Percentiles rank a stretch among this genome's conserved stretches.
phyloP scores from a whole-genome alignment of 352 stramenopile genomes.

The Pythium utonaiense region DNA sequence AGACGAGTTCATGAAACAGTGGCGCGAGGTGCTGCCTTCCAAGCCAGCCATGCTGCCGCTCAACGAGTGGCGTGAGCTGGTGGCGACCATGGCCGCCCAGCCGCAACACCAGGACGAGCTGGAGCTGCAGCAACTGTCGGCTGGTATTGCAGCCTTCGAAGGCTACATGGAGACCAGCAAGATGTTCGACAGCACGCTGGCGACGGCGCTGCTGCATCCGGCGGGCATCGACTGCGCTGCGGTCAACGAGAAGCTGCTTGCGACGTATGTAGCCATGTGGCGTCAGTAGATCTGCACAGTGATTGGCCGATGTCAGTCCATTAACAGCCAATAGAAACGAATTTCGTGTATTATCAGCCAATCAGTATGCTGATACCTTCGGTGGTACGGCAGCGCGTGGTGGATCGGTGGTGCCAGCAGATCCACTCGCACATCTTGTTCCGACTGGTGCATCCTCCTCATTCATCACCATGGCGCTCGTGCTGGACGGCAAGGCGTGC shows the following conservation, averaged over 20 bases:
- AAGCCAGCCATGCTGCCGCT: conserved; percentile 24
- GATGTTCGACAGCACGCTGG: conserved; percentile 52
- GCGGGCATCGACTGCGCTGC: conserved; percentile 39
- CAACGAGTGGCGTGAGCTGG: conserved; percentile 26
- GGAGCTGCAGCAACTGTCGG: conserved; percentile 55
- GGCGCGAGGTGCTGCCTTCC: conserved; percentile 24
- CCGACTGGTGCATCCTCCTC: too few species aligned
- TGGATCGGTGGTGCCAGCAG: neutral
- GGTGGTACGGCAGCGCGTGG: conserved; percentile 4
- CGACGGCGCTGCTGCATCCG: conserved; percentile 37
- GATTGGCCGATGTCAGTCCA: neutral
- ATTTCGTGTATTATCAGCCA: conserved; percentile 5
- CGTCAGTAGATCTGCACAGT: neutral
- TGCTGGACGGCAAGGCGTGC: conserved; percentile 85
- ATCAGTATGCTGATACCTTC: conserved; percentile 7
- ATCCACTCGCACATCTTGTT: neutral
- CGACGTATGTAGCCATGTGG: conserved; percentile 24
- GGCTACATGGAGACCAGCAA: conserved; percentile 61
- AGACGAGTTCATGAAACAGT: conserved; percentile 47
- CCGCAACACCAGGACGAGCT: conserved; percentile 25
- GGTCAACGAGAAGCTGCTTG: conserved; percentile 28
- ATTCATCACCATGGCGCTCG: conserved; percentile 27
- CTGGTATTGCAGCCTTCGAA: conserved; percentile 63
- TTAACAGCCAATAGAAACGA: conserved; percentile 1
- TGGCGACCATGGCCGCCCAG: conserved; percentile 26